phyloP scores from a whole-genome alignment of 306 rosid species.

The Styphnolobium japonicum region DNA sequence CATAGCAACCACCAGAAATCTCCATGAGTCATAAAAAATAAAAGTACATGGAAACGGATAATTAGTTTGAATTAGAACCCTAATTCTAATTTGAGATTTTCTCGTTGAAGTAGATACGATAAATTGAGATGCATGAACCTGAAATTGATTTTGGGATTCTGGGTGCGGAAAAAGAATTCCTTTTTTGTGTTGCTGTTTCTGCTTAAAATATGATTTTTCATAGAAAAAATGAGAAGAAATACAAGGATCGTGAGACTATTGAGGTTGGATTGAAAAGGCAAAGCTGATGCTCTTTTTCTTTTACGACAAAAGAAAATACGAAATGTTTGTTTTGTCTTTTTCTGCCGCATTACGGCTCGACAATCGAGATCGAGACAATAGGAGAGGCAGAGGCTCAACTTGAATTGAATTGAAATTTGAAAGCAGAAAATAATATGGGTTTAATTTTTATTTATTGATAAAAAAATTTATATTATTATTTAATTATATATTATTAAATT shows the following conservation, averaged over 20 bases:
- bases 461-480: too few species aligned
- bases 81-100: conserved; percentile 24
- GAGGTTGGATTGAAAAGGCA: too few species aligned
- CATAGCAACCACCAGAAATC: neutral
- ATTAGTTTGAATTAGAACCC: conserved; percentile 8
- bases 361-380: neutral
- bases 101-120: neutral
- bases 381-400: neutral
- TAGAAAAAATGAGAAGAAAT: neutral
- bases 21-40: neutral
- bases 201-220: neutral
- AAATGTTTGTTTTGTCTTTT: neutral
- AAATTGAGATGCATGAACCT: neutral
- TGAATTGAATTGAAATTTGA: too few species aligned
- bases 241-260: conserved; percentile 1
- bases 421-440: too few species aligned
- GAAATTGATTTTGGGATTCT: neutral
- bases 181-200: too few species aligned
- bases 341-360: conserved; percentile 1
- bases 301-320: conserved; percentile 9
- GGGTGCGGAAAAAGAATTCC: neutral
- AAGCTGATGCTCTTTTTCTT: neutral
- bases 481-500: too few species aligned
- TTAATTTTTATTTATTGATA: too few species aligned
- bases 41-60: neutral